A percentile compares a stretch with the other conserved stretches of the same genome.
phyloP scores from a whole-genome alignment of 1,139 yeast genomes.

The Nadsonia commutata region DNA sequence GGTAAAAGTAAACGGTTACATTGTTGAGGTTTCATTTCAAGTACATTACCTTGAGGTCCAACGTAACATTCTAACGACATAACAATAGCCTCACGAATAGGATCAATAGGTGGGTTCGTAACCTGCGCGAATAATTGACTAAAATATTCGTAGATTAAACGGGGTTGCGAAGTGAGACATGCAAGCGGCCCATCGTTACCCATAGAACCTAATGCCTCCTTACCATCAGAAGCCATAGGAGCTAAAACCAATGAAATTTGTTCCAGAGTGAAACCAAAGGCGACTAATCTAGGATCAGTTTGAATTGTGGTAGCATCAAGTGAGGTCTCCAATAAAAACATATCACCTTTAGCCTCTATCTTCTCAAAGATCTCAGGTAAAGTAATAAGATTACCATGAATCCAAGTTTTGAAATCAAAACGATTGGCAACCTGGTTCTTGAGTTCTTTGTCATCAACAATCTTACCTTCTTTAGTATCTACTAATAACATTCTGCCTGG shows the following conservation, averaged over 20 bases:
- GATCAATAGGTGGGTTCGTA: slow-evolving; percentile 97
- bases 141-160: slow-evolving; percentile 81
- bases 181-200: slow-evolving; percentile 98
- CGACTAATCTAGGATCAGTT: slow-evolving; percentile 67
- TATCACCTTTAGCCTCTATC: slow-evolving; percentile 34
- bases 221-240: slow-evolving; percentile 87
- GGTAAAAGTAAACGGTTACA: slow-evolving; percentile 74
- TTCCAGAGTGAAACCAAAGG: slow-evolving; percentile 88
- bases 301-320: slow-evolving; percentile 35
- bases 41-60: slow-evolving; percentile 92
- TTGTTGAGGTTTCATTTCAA: slow-evolving; percentile 85
- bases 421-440: slow-evolving; percentile 70
- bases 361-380: slow-evolving; percentile 59
- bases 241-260: slow-evolving; percentile 72
- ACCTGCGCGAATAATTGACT: slow-evolving; percentile 96
- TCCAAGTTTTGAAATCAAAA: slow-evolving; percentile 89
- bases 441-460: slow-evolving; percentile 85
- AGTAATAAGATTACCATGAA: slow-evolving; percentile 69
- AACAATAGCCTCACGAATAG: slow-evolving; percentile 90
- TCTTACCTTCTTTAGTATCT: slow-evolving; percentile 82
- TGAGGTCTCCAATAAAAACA: slow-evolving; percentile 16
- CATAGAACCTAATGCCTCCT: slow-evolving; percentile 95
- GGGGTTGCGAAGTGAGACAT: slow-evolving; percentile 87
- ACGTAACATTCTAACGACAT: slow-evolving; percentile 95
- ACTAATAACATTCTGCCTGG: slow-evolving; percentile 96